Base-by-base conservation (phyloP, 192 early-diverging fungal genomes). In the Thoreauomyces humboldtii region DNA sequence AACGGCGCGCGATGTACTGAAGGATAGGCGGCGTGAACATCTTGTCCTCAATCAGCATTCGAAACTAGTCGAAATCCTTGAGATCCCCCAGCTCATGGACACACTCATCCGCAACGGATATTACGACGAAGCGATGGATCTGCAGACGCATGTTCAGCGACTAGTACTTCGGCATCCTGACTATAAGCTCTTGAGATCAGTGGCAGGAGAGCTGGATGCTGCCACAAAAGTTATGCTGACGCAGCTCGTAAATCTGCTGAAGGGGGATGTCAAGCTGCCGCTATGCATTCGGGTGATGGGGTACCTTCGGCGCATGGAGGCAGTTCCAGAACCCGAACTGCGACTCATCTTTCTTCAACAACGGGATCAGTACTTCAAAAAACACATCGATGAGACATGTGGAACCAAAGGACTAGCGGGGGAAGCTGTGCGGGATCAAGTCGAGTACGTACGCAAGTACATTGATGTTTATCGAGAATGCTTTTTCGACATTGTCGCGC, bases 81-180 rank as follows among this genome's bases (percentile, higher is more conserved):
- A 89, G 61, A 90, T 92, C 19, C 92, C 92, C 2, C 76, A 86
- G 31, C 71, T 94, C 41, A 83, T 92, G 79, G 89, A 94, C 50
- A 89, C 86, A 0, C 88, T 90, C 69, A 85, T 92, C 33, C 76
- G 86, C 46, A 88, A 89, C 54, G 90, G 88, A 0, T 87, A 89
- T 55, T 92, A 92, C 57, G 86, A 87, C 31, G 92, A 94, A 47
- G 92, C 91, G 0, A 85, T 94, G 73, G 92, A 94, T 47, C 61
- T 94, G 28, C 77, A 86, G 14, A 65, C 78, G 24, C 87, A 91
- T 73, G 87, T 90, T 1, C 69, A 79, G 11, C 72, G 88, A 25
- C 70, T 79, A 24, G 44, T 72, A 1, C 55, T 84, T 2, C 73
- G 85, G 19, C 79, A 91, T 72, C 82, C 83, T 0, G 70, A 76